Base-by-base conservation (phyloP, 805 yeast genomes). In the Debaryomyces tyrocola region DNA sequence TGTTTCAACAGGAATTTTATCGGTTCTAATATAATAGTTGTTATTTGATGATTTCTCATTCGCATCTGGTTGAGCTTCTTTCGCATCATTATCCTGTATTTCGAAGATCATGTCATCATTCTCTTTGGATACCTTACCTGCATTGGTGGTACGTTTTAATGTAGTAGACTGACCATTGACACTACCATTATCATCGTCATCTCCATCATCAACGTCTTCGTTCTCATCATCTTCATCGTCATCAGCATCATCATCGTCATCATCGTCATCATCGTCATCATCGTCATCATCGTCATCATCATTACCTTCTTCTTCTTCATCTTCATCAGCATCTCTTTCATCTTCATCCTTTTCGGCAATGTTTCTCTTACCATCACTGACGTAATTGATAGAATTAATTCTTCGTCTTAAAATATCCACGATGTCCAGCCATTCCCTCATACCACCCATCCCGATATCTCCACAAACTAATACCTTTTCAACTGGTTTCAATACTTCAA, bases 391-490 rank as follows among this genome's bases (percentile, higher is more conserved):
- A 4, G 53, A 46, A 37, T 50, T 56, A 39, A 72, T 66, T 43
- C 65, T 62, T 37, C 71, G 62, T 43, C 75, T 60, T 43, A 73
- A 54, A 14, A 69, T 70, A 47, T 73, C 77, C 20, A 73, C 78
- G 20, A 73, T 58, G 29, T 73, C 78, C 49, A 55, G 60, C 78
- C 78, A 73, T 57, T 73, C 78, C 43, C 77, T 57, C 78, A 73
- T 73, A 6, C 78, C 78, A 4, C 78, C 78, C 77, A 73, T 73
- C 1, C 78, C 78, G 40, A 73, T 73, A 51, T 73, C 78, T 5
- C 78, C 78, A 58, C 78, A 73, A 6, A 73, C 71, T 49, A 73
- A 62, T 1, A 73, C 75, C 52, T 73, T 73, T 44, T 73, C 78
- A 8, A 73, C 77, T 12, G 78, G 78, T 48, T 71, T 72, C 51